Conservation (phyloP, 108 stramenopile species). For the Nitzschia putrida region DNA sequence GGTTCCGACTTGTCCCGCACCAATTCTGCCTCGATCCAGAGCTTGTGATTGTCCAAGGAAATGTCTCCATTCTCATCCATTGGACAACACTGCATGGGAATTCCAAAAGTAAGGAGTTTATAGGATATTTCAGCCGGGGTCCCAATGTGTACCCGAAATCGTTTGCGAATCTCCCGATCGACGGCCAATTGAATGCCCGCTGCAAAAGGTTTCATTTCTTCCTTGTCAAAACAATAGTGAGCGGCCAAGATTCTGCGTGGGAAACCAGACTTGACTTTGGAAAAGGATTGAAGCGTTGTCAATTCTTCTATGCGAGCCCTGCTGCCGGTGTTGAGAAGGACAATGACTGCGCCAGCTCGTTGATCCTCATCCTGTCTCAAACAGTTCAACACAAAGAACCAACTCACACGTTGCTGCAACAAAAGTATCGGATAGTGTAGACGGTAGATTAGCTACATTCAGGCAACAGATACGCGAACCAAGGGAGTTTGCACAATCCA, state of each 20-base stretch:
- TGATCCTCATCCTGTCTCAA: slow-evolving; percentile 26
- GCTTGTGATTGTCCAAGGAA: slow-evolving; percentile 11
- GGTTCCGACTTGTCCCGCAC: slow-evolving; percentile 2
- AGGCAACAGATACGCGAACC: no score
- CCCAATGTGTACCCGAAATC: slow-evolving; percentile 20
- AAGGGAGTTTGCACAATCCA: no score
- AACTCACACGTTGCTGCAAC: slow-evolving; percentile 15
- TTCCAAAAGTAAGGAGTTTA: slow-evolving; percentile 33
- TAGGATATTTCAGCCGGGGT: slow-evolving; percentile 5
- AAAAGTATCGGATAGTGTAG: neutral
- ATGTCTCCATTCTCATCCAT: slow-evolving; percentile 11
- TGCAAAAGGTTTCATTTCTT: slow-evolving; percentile 15
- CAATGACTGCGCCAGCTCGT: slow-evolving; percentile 11
- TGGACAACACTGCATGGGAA: slow-evolving; percentile 5
- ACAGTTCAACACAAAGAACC: slow-evolving; percentile 16
- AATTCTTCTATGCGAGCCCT: neutral
- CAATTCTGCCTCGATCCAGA: slow-evolving; percentile 21
- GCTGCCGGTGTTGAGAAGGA: slow-evolving; percentile 7
- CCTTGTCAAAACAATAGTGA: slow-evolving; percentile 32
- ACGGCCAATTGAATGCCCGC: slow-evolving; percentile 7
- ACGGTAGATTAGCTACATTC: neutral
- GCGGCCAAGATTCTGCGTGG: slow-evolving; percentile 22
- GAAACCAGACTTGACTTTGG: slow-evolving; percentile 6
- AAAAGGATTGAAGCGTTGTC: neutral
- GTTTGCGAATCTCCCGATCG: slow-evolving; percentile 3